Conservation (phyloP, 352 stramenopile species). For the Phytophthora nicotianae region DNA sequence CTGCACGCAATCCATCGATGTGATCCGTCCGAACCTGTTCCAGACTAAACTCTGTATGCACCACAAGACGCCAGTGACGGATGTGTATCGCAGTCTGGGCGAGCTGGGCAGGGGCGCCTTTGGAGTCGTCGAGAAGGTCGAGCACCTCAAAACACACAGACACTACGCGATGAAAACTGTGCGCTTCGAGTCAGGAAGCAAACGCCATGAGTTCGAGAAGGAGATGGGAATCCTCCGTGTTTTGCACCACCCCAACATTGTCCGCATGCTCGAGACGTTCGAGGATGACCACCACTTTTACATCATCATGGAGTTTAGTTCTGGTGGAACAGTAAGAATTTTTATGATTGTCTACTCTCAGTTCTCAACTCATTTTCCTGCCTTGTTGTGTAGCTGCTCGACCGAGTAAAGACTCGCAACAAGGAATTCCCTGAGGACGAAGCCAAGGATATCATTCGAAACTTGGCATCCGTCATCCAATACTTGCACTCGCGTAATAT, state of each 20-base stretch:
- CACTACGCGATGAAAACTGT: conserved; percentile 85
- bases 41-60: conserved; percentile 82
- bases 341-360: background rate
- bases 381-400: conserved; percentile 45
- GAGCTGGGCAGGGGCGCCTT: conserved; percentile 78
- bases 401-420: conserved; percentile 56
- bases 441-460: conserved; percentile 63
- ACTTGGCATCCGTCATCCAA: conserved; percentile 76
- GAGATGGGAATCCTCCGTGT: conserved; percentile 81
- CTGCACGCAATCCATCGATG: conserved; percentile 63
- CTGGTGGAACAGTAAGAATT: conserved; percentile 57
- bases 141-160: conserved; percentile 69
- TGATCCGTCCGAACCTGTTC: conserved; percentile 69
- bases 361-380: background rate
- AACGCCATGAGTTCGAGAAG: conserved; percentile 74
- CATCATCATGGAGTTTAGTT: conserved; percentile 88
- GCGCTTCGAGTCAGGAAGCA: conserved; percentile 60
- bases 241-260: conserved; percentile 82
- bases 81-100: conserved; percentile 54
- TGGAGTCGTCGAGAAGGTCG: conserved; percentile 75
- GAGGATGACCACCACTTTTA: conserved; percentile 81
- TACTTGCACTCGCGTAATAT: conserved; percentile 86
- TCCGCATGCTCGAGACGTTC: conserved; percentile 82
- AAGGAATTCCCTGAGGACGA: conserved; percentile 58
- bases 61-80: conserved; percentile 54